Base-by-base conservation (phyloP, 2,329 filamentous ascomycete species). In the Paecilomyces dactylethromorphus region DNA sequence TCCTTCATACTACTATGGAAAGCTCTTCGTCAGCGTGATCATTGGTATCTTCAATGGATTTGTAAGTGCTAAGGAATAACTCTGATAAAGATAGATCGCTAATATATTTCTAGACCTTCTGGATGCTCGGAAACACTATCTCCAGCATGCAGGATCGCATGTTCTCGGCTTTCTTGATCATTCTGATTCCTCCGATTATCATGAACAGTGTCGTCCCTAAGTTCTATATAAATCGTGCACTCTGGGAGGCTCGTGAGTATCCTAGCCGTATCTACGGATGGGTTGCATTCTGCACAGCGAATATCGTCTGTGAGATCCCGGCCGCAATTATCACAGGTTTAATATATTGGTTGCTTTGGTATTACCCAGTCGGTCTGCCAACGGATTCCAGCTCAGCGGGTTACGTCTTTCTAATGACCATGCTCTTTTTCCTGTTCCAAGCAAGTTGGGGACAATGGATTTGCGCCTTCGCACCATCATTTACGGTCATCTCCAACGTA, bases 391-490 rank as follows among this genome's bases (percentile, higher is more conserved):
- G 81, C 1, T 84, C 84, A 0, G 83, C 88, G 0, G 90, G 90
- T 12, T 93, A 92, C 70, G 83, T 87, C 15, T 93, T 89, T 76
- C 75, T 93, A 26, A 92, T 94, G 87, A 84, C 84, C 0, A 76
- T 92, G 67, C 80, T 93, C 0, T 92, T 92, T 76, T 91, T 86
- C 78, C 72, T 92, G 7, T 92, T 92, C 80, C 83, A 87, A 71
- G 83, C 82, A 32, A 86, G 81, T 64, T 92, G 87, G 89, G 91
- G 88, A 21, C 90, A 92, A 70, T 93, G 89, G 89, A 91, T 94
- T 65, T 89, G 87, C 62, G 90, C 91, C 0, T 92, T 92, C 72
- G 88, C 90, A 0, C 89, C 90, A 0, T 87, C 81, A 49, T 91
- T 91, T 75, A 90, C 88, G 0, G 88, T 91, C 62, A 91, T 92